phyloP scores from a whole-genome alignment of 2,329 filamentous ascomycete species.

The Sclerotinia subarctica region DNA sequence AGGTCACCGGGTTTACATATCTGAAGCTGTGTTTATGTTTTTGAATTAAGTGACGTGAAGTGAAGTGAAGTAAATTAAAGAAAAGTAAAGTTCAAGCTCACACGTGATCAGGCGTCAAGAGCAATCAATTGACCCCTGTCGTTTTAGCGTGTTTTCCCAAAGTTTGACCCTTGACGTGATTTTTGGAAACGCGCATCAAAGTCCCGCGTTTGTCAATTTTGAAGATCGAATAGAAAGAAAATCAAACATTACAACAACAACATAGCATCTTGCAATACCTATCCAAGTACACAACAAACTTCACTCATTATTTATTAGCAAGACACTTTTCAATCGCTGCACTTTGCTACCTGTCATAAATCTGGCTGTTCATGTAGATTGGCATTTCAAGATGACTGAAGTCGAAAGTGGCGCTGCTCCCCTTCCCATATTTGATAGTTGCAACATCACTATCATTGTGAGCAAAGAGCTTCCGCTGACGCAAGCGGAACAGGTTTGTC shows the following conservation, averaged over 20 bases:
- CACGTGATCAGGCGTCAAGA: conserved; percentile 15
- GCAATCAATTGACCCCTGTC: neutral
- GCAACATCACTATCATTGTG: conserved; percentile 33
- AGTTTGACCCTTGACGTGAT: neutral
- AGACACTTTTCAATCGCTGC: neutral
- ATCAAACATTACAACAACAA: neutral
- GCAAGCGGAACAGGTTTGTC: conserved; percentile 21
- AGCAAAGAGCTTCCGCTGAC: conserved; percentile 28
- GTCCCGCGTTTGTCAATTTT: conserved; percentile 2
- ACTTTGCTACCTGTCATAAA: neutral
- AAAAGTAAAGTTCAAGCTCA: neutral
- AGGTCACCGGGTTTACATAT: neutral
- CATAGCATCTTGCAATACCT: neutral
- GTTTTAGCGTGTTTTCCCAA: conserved; percentile 12
- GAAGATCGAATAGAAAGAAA: neutral
- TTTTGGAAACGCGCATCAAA: conserved; percentile 2
- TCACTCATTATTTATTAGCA: neutral
- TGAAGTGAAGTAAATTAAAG: too few species aligned
- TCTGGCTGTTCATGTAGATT: neutral
- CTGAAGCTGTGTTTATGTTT: neutral
- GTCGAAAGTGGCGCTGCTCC: neutral
- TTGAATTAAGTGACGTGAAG: neutral
- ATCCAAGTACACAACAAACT: neutral
- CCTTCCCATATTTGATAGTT: conserved; percentile 31
- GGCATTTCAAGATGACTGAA: conserved; percentile 23